A percentile compares a stretch with the other conserved stretches of the same genome.
These are phyloP conservation scores for Benincasa hispida DNA, from an alignment of 306 rosid species.

Conservation along the genomic window DNA sequence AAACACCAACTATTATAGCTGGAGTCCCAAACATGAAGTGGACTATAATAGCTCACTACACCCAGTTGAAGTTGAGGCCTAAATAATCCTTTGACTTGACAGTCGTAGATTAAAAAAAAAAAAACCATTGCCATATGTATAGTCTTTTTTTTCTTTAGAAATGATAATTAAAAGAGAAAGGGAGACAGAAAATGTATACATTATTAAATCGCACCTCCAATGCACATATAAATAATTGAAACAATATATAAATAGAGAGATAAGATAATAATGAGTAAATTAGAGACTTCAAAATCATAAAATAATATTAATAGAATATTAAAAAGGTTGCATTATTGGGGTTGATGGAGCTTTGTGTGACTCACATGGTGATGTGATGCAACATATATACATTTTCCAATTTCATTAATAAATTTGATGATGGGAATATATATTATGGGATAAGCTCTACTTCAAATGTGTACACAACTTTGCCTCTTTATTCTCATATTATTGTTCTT, in stretches of 20 bases:
- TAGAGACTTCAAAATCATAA: background rate
- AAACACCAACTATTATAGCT: no score
- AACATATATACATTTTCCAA: background rate
- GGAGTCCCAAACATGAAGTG: no score
- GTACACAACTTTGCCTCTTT: background rate
- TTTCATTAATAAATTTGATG: background rate
- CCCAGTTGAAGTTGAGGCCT: no score
- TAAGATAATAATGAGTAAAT: background rate
- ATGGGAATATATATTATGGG: background rate
- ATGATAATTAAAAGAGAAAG: background rate
- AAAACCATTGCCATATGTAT: background rate
- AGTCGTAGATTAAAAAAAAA: no score
- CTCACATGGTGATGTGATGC: background rate
- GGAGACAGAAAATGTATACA: background rate
- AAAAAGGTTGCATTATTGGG: background rate
- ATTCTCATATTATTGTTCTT: background rate
- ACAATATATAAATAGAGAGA: background rate
- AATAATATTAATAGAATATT: background rate
- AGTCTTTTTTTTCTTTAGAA: background rate
- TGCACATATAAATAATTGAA: background rate
- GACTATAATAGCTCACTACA: no score
- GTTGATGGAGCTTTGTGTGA: background rate
- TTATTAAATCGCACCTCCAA: background rate
- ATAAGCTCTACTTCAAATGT: background rate
- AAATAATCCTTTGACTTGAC: no score